phyloP scores from a whole-genome alignment of 2,329 filamentous ascomycete genomes.

The Penicillium vulpinum region DNA sequence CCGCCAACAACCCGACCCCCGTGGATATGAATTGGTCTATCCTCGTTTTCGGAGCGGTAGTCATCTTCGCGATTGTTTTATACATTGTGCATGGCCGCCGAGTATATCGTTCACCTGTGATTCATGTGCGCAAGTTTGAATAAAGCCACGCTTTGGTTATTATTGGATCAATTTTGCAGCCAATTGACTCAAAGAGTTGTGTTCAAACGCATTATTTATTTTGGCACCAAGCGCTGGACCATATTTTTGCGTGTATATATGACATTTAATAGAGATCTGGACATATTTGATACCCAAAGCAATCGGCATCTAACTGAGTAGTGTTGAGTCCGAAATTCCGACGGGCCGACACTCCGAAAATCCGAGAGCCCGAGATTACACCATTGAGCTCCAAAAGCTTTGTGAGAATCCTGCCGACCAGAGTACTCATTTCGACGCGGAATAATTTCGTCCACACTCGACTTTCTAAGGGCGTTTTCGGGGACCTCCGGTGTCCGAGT shows the following conservation, averaged over 20 bases:
- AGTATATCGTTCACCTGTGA: slow-evolving; percentile 26
- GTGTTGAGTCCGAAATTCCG: neutral
- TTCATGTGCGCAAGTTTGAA: slow-evolving; percentile 21
- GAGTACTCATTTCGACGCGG: slow-evolving; percentile 36
- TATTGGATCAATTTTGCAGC: neutral
- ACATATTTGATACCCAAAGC: slow-evolving; percentile 3
- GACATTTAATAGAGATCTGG: slow-evolving; percentile 9
- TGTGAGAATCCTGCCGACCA: too few relatives aligned
- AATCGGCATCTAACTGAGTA: neutral
- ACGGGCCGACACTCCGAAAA: too few relatives aligned
- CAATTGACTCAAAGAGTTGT: too few relatives aligned
- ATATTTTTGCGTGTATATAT: slow-evolving; percentile 2
- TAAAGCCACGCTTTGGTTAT: neutral
- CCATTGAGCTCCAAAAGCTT: neutral
- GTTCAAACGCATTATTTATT: neutral
- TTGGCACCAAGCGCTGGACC: slow-evolving; percentile 4
- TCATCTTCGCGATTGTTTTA: slow-evolving; percentile 25
- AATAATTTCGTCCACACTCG: slow-evolving; percentile 44
- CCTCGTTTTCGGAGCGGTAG: slow-evolving; percentile 24
- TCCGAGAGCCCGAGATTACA: neutral
- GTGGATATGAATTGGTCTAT: slow-evolving; percentile 30
- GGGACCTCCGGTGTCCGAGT: neutral
- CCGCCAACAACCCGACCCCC: slow-evolving; percentile 19
- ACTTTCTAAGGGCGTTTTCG: slow-evolving; percentile 23
- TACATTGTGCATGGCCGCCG: slow-evolving; percentile 23